phyloP scores from a whole-genome alignment of 2,329 filamentous ascomycete genomes.

The Talaromyces albobiverticillius region DNA sequence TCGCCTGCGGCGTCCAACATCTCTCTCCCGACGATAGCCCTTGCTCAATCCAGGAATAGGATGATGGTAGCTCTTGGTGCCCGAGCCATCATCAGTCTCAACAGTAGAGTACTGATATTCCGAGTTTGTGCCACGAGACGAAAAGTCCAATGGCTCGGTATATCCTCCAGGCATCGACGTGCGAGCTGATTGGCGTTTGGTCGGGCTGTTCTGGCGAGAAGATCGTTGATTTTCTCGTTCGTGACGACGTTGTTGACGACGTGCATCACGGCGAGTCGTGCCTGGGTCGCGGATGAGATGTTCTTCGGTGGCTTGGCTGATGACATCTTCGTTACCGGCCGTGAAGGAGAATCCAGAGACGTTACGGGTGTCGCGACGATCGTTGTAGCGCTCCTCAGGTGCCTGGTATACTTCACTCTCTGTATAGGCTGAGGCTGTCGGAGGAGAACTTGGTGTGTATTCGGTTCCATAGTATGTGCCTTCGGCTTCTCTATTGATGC shows the following conservation, averaged over 20 bases:
- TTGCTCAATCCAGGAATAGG: constrained; percentile 54
- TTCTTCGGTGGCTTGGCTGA: constrained; percentile 38
- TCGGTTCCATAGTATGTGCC: constrained; percentile 79
- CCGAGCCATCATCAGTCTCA: constrained; percentile 34
- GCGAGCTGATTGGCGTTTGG: constrained; percentile 34
- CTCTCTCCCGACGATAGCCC: constrained; percentile 37
- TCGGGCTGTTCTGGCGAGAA: constrained; percentile 21
- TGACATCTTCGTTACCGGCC: constrained; percentile 45
- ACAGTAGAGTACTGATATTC: constrained; percentile 42
- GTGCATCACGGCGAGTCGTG: constrained; percentile 29
- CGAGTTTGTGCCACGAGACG: constrained; percentile 34
- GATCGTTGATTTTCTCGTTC: constrained; percentile 8
- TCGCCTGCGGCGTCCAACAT: constrained; percentile 40
- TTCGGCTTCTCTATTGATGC: constrained; percentile 79
- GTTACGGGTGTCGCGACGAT: constrained; percentile 22
- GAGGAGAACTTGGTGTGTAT: constrained; percentile 62
- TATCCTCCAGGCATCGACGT: constrained; percentile 39
- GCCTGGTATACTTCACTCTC: constrained; percentile 35
- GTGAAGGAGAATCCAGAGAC: constrained; percentile 49
- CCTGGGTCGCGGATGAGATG: constrained; percentile 23
- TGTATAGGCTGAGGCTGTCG: constrained; percentile 46
- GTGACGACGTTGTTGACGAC: constrained; percentile 11
- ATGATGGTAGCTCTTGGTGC: constrained; percentile 56
- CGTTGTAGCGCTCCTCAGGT: constrained; percentile 18
- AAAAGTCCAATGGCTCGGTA: constrained; percentile 44